A percentile compares a stretch with the other conserved stretches of the same genome.
phyloP scores from a whole-genome alignment of 2,329 filamentous ascomycete species.

The Arthrocladium fulminans region DNA sequence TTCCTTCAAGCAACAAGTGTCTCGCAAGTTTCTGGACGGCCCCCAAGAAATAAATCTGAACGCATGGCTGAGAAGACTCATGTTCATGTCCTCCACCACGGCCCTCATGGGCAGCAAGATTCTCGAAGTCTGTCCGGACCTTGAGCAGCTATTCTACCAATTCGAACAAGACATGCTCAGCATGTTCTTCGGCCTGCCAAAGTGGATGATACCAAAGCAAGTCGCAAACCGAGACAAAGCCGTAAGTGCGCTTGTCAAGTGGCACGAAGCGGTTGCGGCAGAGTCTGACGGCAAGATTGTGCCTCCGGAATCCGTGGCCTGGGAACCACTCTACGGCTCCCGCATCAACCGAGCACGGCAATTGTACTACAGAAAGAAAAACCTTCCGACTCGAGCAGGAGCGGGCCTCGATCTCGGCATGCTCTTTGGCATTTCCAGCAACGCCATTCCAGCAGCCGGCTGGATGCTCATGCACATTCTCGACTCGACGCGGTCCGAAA shows the following conservation, averaged over 20 bases:
- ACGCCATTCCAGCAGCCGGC: slow-evolving; percentile 31
- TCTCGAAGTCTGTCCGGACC: slow-evolving; percentile 34
- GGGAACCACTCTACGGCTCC: slow-evolving; percentile 20
- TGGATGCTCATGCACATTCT: slow-evolving; percentile 39
- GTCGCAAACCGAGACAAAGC: slow-evolving; percentile 11
- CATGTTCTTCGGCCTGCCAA: slow-evolving; percentile 20
- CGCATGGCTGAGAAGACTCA: slow-evolving; percentile 6
- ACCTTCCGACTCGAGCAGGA: slow-evolving; percentile 15
- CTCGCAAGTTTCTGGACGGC: background rate
- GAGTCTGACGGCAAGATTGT: slow-evolving; percentile 9
- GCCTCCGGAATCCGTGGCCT: slow-evolving; percentile 11
- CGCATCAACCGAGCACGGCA: slow-evolving; percentile 19
- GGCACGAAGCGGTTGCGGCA: slow-evolving; percentile 10
- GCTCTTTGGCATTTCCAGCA: slow-evolving; percentile 30
- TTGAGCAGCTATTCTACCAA: slow-evolving; percentile 33
- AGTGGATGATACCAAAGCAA: slow-evolving; percentile 10
- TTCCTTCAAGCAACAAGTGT: slow-evolving; percentile 4
- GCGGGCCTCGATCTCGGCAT: slow-evolving; percentile 30
- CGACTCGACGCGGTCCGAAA: slow-evolving; percentile 27
- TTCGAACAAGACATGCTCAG: slow-evolving; percentile 21
- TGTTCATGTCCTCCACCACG: slow-evolving; percentile 13
- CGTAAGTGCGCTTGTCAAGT: slow-evolving; percentile 9
- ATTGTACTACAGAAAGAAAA: slow-evolving; percentile 13
- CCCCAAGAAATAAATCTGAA: slow-evolving; percentile 2
- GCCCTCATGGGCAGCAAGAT: slow-evolving; percentile 36